Percentiles rank a stretch among this genome's conserved stretches.
These are phyloP conservation scores for Colletotrichum sp. DNA, from an alignment of 2,329 filamentous ascomycete genomes.

Conservation along the genomic window DNA sequence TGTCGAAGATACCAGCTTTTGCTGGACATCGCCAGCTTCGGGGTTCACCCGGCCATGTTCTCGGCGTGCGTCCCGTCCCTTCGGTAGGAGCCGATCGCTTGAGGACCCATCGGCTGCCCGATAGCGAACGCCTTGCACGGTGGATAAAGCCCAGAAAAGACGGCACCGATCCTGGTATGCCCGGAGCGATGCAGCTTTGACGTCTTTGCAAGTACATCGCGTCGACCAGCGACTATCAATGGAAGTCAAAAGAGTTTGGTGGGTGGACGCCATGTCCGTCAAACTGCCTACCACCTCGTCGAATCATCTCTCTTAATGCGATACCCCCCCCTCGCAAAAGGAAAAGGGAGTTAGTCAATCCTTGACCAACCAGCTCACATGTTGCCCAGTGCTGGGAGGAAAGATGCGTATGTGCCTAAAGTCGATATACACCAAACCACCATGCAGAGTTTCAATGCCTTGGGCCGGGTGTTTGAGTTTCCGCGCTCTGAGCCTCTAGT, in stretches of 20 bases:
- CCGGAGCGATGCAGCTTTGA: not conserved
- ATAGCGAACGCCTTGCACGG: not conserved
- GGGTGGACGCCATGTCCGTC: not conserved
- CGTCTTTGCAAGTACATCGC: not conserved
- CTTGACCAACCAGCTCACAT: not conserved
- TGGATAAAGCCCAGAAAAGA: not conserved
- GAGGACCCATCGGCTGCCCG: not conserved
- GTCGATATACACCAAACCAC: not conserved
- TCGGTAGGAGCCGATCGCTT: not conserved
- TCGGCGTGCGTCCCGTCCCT: not conserved
- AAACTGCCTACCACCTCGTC: not conserved
- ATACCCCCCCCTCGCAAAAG: not conserved
- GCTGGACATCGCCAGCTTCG: not conserved
- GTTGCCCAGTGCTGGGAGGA: not conserved
- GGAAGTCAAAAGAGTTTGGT: not conserved
- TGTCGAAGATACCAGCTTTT: not conserved
- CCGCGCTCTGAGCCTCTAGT: constrained; percentile 11
- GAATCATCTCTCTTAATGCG: not conserved
- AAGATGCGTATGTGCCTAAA: not conserved
- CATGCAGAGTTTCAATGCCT: constrained; percentile 16
- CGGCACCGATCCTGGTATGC: not conserved
- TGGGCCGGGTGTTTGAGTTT: constrained; percentile 15
- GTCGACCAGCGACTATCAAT: not conserved
- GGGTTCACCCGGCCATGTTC: not conserved
- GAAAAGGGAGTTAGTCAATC: not conserved